Base-by-base conservation (phyloP, 129 eudicot genomes). In the Artemisia tridentata region DNA sequence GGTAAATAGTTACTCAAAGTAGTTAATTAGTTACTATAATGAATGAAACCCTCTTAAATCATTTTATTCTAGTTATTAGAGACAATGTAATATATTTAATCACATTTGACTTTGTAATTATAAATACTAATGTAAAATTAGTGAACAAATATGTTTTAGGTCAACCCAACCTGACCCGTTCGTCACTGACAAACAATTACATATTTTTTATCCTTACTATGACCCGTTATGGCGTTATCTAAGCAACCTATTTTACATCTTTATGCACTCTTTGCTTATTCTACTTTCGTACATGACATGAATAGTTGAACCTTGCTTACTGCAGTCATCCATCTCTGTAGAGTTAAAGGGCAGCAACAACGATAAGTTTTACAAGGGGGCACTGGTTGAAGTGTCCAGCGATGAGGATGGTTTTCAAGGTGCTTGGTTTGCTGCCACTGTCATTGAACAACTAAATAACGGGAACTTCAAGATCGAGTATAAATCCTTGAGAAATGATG, bases 341-440 rank as follows among this genome's bases (percentile, higher is more conserved):
- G 78, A 65, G 27, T 71, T 23, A 51, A 77, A 80, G 71, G 47
- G 68, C 47, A 10, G 25, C 67, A 51, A 76, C 25, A 76, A 72
- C 63, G 63, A 55, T 7, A 63, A 56, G 14, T 81, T 82, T 52
- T 57, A 62, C 68, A 72, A 83, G 43, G 98, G 98, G 41, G 73
- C 63, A 20, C 41, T 17, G 12, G 88, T 92, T 61, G 98, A 92
- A 83, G 89, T 85, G 10, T 77, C 81, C 75, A 86, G 84, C 7
- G 95, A 92, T 31, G 96, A 86, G 59, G 96, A 86, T 11, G 98
- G 96, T 43, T 83, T 81, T 59, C 83, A 78, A 51, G 98, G 96
- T 76, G 89, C 96, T 80, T 89, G 96, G 98, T 89, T 84, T 81
- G 69, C 80, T 68, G 98, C 95, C 57, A 89, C 82, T 2, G 62